Base-by-base conservation (phyloP, 1,139 yeast species). In the Scheffersomyces lignicola region DNA sequence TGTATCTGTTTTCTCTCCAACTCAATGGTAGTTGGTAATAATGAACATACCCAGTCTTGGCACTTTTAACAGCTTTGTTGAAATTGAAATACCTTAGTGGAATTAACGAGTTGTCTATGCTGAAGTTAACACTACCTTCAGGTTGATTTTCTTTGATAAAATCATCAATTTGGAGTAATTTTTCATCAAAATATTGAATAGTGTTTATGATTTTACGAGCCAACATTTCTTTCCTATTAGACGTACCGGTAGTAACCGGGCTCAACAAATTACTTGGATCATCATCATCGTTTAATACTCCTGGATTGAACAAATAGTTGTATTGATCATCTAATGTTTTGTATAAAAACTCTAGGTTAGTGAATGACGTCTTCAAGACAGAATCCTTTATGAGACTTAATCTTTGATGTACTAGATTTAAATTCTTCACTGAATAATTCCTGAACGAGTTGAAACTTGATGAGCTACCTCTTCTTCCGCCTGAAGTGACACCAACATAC, bases 1-100 rank as follows among this genome's bases (percentile, higher is more conserved):
- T 87, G 56, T 77, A 89, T 39, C 89, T 82, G 62, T 92, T 92
- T 57, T 90, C 97, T 53, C 95, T 75, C 96, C 97, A 92, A 34
- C 86, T 87, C 44, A 82, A 76, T 1, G 98, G 98, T 34, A 92
- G 66, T 56, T 92, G 95, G 53, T 87, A 88, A 59, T 84, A 86
- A 47, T 88, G 89, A 34, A 92, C 62, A 39, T 82, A 73, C 4
- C 48, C 36, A 6, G 62, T 45, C 27, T 75, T 65, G 2, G 95
- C 94, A 7, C 65, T 56, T 21, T 65, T 64, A 28, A 75, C 55
- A 0, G 89, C 89, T 35, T 65, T 65, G 44, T 80, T 80, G 52
- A 80, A 81, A 54, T 82, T 80, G 52, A 73, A 78, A 41, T 71
- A 72, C 28, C 71, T 67, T 32, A 75, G 63, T 18, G 65, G 67